These are phyloP conservation scores for Cercospora janseana DNA, from an alignment of 2,329 filamentous ascomycete species.

Conservation along the genomic window DNA sequence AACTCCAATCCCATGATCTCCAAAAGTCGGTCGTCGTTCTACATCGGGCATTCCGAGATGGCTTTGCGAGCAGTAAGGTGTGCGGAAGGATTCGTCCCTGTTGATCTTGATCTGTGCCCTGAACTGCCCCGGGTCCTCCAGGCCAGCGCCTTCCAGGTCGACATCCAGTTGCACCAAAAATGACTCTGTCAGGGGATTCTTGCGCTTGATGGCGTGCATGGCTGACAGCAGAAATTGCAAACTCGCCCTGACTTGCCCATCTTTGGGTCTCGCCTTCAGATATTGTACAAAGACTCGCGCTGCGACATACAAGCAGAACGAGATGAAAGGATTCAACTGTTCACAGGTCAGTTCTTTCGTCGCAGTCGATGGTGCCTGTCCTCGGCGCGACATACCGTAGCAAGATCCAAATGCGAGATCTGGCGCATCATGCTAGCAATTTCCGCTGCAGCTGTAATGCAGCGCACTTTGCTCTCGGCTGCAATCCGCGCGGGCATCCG, in stretches of 20 bases:
- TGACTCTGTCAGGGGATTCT: slow-evolving; percentile 88
- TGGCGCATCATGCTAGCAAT: slow-evolving; percentile 94
- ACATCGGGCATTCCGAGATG: slow-evolving; percentile 18
- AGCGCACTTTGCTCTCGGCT: slow-evolving; percentile 87
- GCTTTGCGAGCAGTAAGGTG: slow-evolving; percentile 23
- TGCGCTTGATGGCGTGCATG: slow-evolving; percentile 83
- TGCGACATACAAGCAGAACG: slow-evolving; percentile 94
- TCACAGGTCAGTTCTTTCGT: slow-evolving; percentile 46
- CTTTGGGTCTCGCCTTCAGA: slow-evolving; percentile 87
- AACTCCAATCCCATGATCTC: slow-evolving; percentile 27
- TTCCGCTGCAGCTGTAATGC: slow-evolving; percentile 88
- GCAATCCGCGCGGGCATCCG: slow-evolving; percentile 72
- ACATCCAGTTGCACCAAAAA: slow-evolving; percentile 92
- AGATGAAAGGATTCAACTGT: slow-evolving; percentile 84
- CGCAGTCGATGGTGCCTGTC: slow-evolving; percentile 54
- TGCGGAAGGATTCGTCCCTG: slow-evolving; percentile 4
- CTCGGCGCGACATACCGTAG: slow-evolving; percentile 43
- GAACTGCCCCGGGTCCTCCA: slow-evolving; percentile 42
- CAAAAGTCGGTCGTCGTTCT: slow-evolving; percentile 21
- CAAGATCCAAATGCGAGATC: slow-evolving; percentile 85
- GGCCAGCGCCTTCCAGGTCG: slow-evolving; percentile 73
- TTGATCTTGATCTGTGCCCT: slow-evolving; percentile 24
- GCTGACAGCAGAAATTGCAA: slow-evolving; percentile 87
- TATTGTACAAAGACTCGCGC: slow-evolving; percentile 94
- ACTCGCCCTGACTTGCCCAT: slow-evolving; percentile 73